These are phyloP conservation scores for Golubevia sp. DNA, from an alignment of 1,284 basidiomycete species.

Conservation along the genomic window DNA sequence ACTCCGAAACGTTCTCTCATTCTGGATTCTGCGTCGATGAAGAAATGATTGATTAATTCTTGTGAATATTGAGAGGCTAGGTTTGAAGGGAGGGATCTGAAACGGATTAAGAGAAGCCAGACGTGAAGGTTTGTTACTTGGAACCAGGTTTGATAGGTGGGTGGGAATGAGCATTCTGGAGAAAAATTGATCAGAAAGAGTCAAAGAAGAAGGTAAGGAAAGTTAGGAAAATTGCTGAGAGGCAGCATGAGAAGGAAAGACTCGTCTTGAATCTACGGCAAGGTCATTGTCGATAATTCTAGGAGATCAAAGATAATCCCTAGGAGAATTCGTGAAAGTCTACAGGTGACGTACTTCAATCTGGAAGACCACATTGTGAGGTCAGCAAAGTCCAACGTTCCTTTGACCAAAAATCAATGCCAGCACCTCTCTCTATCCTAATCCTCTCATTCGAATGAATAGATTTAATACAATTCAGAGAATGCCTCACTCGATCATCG, in stretches of 20 bases:
- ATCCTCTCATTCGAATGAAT: no score
- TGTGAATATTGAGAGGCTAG: conserved; percentile 74
- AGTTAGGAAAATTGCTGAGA: not conserved
- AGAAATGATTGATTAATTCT: conserved; percentile 91
- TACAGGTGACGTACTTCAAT: no score
- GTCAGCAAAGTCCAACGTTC: no score
- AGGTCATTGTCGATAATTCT: not conserved
- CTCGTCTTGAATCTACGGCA: not conserved
- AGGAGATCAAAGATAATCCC: not conserved
- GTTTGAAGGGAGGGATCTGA: conserved; percentile 78
- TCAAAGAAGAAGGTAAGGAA: not conserved
- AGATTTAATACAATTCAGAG: no score
- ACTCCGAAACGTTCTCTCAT: conserved; percentile 77
- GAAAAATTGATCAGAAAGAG: not conserved
- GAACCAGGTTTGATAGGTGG: conserved; percentile 97
- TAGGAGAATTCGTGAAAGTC: no score
- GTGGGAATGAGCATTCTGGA: conserved; percentile 83
- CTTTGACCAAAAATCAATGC: no score
- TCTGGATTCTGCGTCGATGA: conserved; percentile 89
- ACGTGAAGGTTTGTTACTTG: conserved; percentile 91
- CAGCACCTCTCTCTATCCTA: no score
- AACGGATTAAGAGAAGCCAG: conserved; percentile 84
- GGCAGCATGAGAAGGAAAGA: not conserved
- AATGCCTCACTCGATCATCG: no score
- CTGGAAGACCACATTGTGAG: no score